Conservation (phyloP, 164 flowering plant genomes). For the Vitis rotundifolia region DNA sequence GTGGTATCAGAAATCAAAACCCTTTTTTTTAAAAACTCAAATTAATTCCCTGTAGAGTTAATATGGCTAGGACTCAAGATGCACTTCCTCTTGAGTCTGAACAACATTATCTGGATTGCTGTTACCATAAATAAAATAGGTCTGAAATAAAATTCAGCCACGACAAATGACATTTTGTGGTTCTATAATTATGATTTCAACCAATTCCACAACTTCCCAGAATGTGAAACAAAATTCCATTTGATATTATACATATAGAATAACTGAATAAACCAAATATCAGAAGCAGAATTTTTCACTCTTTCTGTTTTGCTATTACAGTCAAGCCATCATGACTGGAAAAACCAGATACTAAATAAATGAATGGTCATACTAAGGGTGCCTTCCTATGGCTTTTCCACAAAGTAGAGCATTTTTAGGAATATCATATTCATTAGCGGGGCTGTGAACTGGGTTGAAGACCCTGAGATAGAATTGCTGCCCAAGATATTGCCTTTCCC, state of each 20-base stretch:
- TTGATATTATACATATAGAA: neutral
- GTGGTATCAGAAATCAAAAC: neutral
- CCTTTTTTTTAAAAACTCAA: neutral
- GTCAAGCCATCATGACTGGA: constrained; percentile 37
- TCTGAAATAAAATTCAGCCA: too few relatives aligned
- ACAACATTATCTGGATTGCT: too few relatives aligned
- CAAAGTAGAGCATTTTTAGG: constrained; percentile 57
- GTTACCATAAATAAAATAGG: too few relatives aligned
- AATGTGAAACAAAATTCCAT: too few relatives aligned
- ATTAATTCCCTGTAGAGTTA: neutral
- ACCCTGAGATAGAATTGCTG: constrained; percentile 66
- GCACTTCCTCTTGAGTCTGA: too few relatives aligned
- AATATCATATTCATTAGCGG: constrained; percentile 54
- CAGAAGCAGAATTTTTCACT: neutral
- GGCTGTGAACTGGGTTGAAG: constrained; percentile 33
- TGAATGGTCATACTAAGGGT: constrained; percentile 16
- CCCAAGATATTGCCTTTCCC: constrained; percentile 70
- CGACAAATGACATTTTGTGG: too few relatives aligned
- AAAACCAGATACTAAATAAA: neutral
- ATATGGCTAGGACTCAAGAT: neutral
- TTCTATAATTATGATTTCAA: too few relatives aligned
- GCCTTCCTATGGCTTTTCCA: constrained; percentile 56
- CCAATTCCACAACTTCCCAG: too few relatives aligned
- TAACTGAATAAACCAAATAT: neutral
- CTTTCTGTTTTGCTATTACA: neutral